Evolutionary conservation across 768 basidiomycete genomes (phyloP), one percentile per base, ranked within the genome.

Genomic region (Xerocomellus chrysenteron): DNA sequence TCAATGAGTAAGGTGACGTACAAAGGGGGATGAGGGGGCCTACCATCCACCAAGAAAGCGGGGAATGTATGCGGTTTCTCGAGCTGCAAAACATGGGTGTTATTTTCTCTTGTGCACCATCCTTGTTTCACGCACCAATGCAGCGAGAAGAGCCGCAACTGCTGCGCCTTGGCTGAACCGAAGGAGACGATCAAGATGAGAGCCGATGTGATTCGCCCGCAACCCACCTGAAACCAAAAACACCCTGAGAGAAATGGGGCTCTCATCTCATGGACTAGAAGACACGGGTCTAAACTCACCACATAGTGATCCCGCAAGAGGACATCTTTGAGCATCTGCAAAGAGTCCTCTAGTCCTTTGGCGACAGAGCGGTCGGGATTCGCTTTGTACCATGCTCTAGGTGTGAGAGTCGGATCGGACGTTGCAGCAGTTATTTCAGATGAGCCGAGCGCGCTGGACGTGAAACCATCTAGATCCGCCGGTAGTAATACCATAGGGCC

Each of bases 11-110:
- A 26, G 47, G 40, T 32, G 19, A 68, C 82, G 56, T 65, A 90
- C 90, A 92, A 75, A 0, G 88, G 88, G n/a, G 87, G 87, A 69
- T 92, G 90, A 8, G 82, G 83, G 14, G 86, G 70, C 50, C 84
- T 67, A 24, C 85, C 86, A 58, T 88, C 79, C 21, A 83, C 70
- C 35, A 90, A 69, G 67, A 90, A 90, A 26, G 79, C 72, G 4
- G 84, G 81, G 59, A 83, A 80, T 6, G 60, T 50, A 6, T 80
- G 67, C 0, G 85, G 84, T 48, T 68, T 75, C 68, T 86, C 85
- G 26, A 86, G 75, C 84, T 84, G 59, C 45, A 12, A 54, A 53
- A 35, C 45, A n/a, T 48, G 51, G 32, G 8, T 6, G 40, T 60
- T 8, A 55, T 41, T 12, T 50, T 47, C 41, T 33, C 41, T 58